phyloP scores from a whole-genome alignment of 2,329 filamentous ascomycete species.

The Dothiorella sarmentorum region DNA sequence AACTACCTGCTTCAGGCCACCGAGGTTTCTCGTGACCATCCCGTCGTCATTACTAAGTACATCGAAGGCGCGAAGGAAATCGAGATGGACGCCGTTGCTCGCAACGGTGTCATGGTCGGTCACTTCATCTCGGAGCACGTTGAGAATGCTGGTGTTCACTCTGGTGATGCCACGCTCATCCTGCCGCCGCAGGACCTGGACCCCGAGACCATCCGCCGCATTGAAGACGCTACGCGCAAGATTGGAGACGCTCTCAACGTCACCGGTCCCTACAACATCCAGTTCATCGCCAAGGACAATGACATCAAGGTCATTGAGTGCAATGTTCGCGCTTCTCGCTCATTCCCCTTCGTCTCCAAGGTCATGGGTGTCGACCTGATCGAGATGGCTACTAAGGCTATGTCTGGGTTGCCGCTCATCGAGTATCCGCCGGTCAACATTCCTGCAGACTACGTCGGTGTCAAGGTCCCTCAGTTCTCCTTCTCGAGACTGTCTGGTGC shows the following conservation, averaged over 20 bases:
- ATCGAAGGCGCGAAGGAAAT: constrained; percentile 99
- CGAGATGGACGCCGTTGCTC: constrained; percentile 97
- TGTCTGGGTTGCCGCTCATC: constrained; percentile 76
- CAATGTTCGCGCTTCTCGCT: constrained; percentile 92
- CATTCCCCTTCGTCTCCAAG: constrained; percentile 98
- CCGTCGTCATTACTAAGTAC: constrained; percentile 98
- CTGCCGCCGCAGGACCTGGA: constrained; percentile 91
- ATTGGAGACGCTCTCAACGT: constrained; percentile 92
- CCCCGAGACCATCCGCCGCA: constrained; percentile 80
- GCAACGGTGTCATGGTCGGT: constrained; percentile 82
- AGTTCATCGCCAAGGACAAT: constrained; percentile 99
- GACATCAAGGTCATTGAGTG: constrained; percentile 99
- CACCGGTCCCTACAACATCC: constrained; percentile 96
- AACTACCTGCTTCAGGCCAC: constrained; percentile 85
- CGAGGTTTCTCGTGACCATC: constrained; percentile 91
- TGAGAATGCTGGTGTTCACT: constrained; percentile 97
- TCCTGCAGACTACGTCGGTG: constrained; percentile 79
- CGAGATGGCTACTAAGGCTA: constrained; percentile 97
- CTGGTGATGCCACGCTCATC: constrained; percentile 93
- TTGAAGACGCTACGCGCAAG: constrained; percentile 92
- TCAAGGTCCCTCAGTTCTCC: constrained; percentile 98
- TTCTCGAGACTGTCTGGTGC: constrained; percentile 96
- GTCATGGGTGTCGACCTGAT: constrained; percentile 97
- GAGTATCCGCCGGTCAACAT: constrained; percentile 78
- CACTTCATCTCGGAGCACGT: constrained; percentile 99